A percentile compares a stretch with the other conserved stretches of the same genome.
Evolutionary conservation across 1,284 basidiomycete genomes (phyloP).

Genomic region (Trametes versicolor): DNA sequence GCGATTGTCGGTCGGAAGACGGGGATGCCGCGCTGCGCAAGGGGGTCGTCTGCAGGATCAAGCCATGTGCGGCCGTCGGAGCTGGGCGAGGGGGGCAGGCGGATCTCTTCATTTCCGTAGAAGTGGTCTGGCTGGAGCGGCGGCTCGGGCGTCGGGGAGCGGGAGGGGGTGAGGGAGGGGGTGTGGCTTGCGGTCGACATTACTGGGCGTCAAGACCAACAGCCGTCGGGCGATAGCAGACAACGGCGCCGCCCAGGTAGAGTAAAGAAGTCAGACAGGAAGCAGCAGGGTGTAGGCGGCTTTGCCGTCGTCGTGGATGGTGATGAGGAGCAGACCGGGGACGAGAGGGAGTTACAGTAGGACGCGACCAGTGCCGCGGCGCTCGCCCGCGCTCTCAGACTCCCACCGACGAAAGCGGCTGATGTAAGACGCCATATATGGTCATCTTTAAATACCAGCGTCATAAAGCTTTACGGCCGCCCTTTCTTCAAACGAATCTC

Average conservation of each 20-base stretch:
- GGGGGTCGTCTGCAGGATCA: constrained; percentile 83
- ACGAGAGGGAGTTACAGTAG: background rate
- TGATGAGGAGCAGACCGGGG: background rate
- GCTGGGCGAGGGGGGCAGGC: constrained; percentile 64
- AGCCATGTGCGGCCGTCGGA: constrained; percentile 71
- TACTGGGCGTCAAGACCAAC: constrained; percentile 2
- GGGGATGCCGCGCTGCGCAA: constrained; percentile 90
- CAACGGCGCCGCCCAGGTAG: background rate
- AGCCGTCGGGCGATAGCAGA: background rate
- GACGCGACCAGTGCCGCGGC: background rate
- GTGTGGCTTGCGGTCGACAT: constrained; percentile 45
- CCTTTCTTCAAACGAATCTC: too few relatives aligned
- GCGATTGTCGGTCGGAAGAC: constrained; percentile 93
- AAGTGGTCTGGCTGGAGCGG: constrained; percentile 84
- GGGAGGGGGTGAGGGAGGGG: constrained; percentile 62
- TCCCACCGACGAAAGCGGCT: constrained; percentile 4
- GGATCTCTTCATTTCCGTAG: constrained; percentile 65
- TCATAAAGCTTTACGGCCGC: background rate
- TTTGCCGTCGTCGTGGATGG: constrained; percentile 1
- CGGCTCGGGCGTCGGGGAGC: constrained; percentile 59
- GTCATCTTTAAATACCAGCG: background rate
- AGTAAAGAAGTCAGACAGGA: background rate
- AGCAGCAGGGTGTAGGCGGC: background rate
- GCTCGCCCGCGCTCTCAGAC: background rate
- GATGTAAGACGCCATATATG: background rate